Evolutionary conservation across 2,329 filamentous ascomycete genomes (phyloP).

Genomic region (Lachnellula suecica): DNA sequence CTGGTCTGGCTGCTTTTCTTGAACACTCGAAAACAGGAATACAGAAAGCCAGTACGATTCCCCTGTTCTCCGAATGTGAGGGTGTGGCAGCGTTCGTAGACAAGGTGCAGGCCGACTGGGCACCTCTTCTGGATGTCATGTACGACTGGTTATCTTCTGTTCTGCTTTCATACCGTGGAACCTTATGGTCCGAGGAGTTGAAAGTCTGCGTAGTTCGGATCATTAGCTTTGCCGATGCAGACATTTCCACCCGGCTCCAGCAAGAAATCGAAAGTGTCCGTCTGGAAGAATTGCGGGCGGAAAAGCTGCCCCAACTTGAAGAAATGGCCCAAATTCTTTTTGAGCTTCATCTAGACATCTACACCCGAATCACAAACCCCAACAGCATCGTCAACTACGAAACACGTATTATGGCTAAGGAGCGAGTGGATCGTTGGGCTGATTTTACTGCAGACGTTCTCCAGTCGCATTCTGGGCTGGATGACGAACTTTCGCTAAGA

Average conservation of each 20-base stretch:
- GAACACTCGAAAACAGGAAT: conserved; percentile 60
- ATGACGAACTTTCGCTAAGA: conserved; percentile 49
- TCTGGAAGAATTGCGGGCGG: conserved; percentile 7
- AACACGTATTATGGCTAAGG: conserved; percentile 52
- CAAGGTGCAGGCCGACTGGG: conserved; percentile 48
- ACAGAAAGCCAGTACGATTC: conserved; percentile 46
- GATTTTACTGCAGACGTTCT: conserved; percentile 55
- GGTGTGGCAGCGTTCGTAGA: conserved; percentile 53
- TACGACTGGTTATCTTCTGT: conserved; percentile 57
- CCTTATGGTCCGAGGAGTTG: conserved; percentile 57
- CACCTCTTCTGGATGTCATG: conserved; percentile 55
- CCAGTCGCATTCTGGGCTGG: conserved; percentile 20
- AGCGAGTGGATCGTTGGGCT: conserved; percentile 61
- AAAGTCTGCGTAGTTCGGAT: conserved; percentile 58
- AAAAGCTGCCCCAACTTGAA: conserved; percentile 38
- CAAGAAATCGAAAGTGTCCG: conserved; percentile 38
- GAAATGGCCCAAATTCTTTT: conserved; percentile 61
- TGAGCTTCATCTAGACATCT: conserved; percentile 67
- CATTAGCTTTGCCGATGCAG: conserved; percentile 46
- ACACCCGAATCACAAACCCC: conserved; percentile 60
- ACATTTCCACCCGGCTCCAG: conserved; percentile 47
- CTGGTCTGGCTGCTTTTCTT: conserved; percentile 58
- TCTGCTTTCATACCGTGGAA: conserved; percentile 49
- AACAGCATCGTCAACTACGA: conserved; percentile 52
- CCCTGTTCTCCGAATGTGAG: conserved; percentile 50